Evolutionary conservation across 2,329 filamentous ascomycete genomes (phyloP).

Genomic region (Scedosporium minutisporum): DNA sequence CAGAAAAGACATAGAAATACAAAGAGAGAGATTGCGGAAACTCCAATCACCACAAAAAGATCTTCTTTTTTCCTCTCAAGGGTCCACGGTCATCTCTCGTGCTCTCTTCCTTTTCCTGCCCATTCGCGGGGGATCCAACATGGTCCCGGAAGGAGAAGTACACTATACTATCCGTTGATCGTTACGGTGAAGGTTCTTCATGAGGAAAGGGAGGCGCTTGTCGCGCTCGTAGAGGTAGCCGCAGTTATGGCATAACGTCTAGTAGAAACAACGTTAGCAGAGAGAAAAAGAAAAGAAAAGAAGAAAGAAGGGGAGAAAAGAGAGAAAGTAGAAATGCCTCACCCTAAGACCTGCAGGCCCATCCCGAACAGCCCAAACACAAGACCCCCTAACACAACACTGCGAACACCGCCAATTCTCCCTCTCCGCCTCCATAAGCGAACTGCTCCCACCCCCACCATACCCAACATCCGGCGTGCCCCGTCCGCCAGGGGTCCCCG

Average conservation of each 20-base stretch:
- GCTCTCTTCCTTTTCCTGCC: neutral
- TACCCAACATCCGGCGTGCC: slow-evolving; percentile 74
- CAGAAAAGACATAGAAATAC: neutral
- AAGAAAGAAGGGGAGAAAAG: slow-evolving; percentile 7
- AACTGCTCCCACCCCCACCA: slow-evolving; percentile 56
- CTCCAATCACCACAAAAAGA: neutral
- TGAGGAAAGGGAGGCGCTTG: slow-evolving; percentile 59
- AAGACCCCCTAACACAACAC: slow-evolving; percentile 77
- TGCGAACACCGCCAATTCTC: slow-evolving; percentile 79
- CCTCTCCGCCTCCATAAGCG: slow-evolving; percentile 69
- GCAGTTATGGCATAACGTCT: slow-evolving; percentile 90
- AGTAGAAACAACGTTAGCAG: slow-evolving; percentile 13
- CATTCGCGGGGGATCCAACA: too few species aligned
- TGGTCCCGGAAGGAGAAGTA: neutral
- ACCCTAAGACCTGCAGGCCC: slow-evolving; percentile 78
- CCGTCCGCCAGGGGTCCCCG: slow-evolving; percentile 57
- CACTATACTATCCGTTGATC: slow-evolving; percentile 22
- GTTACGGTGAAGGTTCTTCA: slow-evolving; percentile 28
- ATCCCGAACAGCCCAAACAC: slow-evolving; percentile 91
- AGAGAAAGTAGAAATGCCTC: slow-evolving; percentile 26
- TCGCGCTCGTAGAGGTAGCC: slow-evolving; percentile 83
- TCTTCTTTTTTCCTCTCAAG: neutral
- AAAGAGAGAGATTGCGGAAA: neutral
- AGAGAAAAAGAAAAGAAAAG: slow-evolving; percentile 7
- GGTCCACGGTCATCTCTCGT: neutral